These are phyloP conservation scores for Hibiscus tridactylites DNA, from an alignment of 345 rosid species.

Conservation along the genomic window DNA sequence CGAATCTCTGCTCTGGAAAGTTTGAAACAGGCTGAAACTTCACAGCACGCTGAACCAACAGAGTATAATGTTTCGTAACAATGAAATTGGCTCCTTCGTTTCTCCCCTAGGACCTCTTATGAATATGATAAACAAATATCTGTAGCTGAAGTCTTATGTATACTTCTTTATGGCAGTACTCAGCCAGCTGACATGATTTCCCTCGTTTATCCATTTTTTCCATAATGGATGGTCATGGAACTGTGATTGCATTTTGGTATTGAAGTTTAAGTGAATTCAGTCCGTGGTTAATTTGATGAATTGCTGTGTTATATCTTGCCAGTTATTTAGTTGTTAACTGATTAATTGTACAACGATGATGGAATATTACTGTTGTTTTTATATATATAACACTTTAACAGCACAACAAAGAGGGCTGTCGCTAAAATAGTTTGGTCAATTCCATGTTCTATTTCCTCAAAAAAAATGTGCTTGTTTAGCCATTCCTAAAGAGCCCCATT, in stretches of 20 bases:
- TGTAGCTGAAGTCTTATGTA: not conserved
- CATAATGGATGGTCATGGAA: not conserved
- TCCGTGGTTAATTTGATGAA: not conserved
- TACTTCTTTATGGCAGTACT: not conserved
- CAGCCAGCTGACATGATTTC: not conserved
- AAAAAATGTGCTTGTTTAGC: no score
- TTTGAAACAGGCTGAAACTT: conserved; percentile 59
- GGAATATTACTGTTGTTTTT: not conserved
- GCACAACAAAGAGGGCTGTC: no score
- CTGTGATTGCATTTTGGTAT: not conserved
- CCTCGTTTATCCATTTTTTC: not conserved
- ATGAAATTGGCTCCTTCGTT: not conserved
- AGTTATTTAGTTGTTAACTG: not conserved
- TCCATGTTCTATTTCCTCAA: no score
- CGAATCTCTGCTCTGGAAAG: conserved; percentile 70
- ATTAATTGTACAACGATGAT: not conserved
- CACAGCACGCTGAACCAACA: conserved; percentile 44
- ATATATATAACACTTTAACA: no score
- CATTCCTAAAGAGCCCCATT: no score
- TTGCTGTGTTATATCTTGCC: not conserved
- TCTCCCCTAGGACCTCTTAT: not conserved
- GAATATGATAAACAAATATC: not conserved
- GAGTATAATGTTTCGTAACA: conserved; percentile 34
- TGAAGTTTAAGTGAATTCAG: not conserved
- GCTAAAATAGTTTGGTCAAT: no score